Base-by-base conservation (phyloP, 148 eudicot genomes). In the Arctostaphylos glauca region DNA sequence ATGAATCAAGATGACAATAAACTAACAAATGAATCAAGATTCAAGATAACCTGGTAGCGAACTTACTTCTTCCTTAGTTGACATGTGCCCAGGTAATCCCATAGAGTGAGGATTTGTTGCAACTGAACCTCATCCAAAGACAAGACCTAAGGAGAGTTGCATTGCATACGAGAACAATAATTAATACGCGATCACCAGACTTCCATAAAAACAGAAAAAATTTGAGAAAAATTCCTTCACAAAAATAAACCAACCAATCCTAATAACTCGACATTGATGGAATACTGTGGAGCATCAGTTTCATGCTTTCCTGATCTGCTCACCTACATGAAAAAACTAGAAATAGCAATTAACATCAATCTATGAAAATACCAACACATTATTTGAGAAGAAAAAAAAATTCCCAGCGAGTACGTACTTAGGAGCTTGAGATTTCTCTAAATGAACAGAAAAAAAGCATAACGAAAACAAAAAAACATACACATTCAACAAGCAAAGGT, bases 31-130 rank as follows among this genome's bases (percentile, higher is more conserved):
- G 46, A 59, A 21, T 21, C 54, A 75, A 18, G 44, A 81, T 72
- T 21, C 54, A 75, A 18, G 44, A 81, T 72, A 76, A 70, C 73
- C 78, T 25, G 14, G 72, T 78, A 53, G 14, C 47, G 52, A 70
- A 87, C 91, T 82, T 91, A 96, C 99, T 84, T 94, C 88, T 94
- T 94, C 88, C 97, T 90, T 84, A 96, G 85, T 81, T 84, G 90
- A 79, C 93, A 92, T 53, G 86, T 87, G 84, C 86, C 86, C 54
- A 96, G 79, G 82, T 90, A 92, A 87, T 96, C 99, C 62, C 85
- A 89, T 80, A 94, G 87, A 49, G 82, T 81, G 86, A 93, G 86
- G 79, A 96, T 90, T 81, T 88, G 91, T 81, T 82, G 90, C 86
- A 94, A 83, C 86, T 96, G 98, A 87, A 82, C 84, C 74, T 93